phyloP scores from a whole-genome alignment of 768 basidiomycete species.

The Pholiota microspora region DNA sequence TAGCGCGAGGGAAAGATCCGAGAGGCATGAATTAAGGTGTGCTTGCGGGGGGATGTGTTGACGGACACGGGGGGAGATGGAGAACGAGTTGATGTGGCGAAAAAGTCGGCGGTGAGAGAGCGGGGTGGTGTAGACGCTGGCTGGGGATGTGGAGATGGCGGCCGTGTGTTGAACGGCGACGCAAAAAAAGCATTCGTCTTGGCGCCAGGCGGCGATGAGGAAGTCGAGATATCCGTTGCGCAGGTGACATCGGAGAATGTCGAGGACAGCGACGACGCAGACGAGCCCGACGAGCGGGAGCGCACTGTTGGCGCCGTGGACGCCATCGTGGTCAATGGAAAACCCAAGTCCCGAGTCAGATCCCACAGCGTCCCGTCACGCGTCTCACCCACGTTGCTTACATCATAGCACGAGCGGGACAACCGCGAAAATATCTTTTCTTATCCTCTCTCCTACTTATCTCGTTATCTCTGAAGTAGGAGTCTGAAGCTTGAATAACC shows the following conservation, averaged over 20 bases:
- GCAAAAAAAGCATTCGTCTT: constrained; percentile 52
- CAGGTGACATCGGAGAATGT: constrained; percentile 36
- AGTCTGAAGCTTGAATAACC: neutral
- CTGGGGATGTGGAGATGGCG: constrained; percentile 30
- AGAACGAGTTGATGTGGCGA: constrained; percentile 24
- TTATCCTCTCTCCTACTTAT: neutral
- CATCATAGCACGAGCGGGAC: neutral
- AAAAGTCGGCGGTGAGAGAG: constrained; percentile 28
- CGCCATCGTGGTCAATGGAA: neutral
- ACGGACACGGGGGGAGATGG: constrained; percentile 21
- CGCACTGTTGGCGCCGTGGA: constrained; percentile 7
- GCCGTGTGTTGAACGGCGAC: constrained; percentile 38
- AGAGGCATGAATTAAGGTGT: constrained; percentile 21
- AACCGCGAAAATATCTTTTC: neutral
- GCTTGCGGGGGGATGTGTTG: constrained; percentile 5
- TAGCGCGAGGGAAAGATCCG: constrained; percentile 43
- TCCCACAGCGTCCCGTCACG: constrained; percentile 8
- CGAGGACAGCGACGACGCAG: constrained; percentile 35
- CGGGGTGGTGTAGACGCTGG: constrained; percentile 13
- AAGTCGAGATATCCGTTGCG: constrained; percentile 20
- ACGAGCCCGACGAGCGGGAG: constrained; percentile 26
- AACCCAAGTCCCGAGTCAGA: neutral
- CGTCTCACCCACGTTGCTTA: neutral
- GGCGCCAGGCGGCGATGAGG: constrained; percentile 28
- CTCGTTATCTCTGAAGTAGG: neutral